Base-by-base conservation (phyloP, 2,329 filamentous ascomycete species). In the Myriosclerotinia duriaeana region DNA sequence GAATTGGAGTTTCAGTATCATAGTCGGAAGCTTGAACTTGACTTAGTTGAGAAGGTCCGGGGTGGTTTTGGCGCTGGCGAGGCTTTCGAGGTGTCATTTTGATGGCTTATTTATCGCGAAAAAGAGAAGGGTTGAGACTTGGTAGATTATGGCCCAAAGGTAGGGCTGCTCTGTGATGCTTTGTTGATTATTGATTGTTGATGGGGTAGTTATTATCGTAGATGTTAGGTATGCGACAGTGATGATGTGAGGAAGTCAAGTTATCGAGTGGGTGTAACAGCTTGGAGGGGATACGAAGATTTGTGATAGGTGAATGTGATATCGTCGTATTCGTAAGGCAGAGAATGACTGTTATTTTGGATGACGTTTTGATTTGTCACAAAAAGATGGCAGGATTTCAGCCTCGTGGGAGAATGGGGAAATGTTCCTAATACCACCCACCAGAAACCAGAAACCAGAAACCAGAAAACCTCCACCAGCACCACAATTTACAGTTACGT, bases 21-120 rank as follows among this genome's bases (percentile, higher is more conserved):
- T 79, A 85, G 80, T 80, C 84, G 71, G 81, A 85, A 62, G 79
- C 82, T 74, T 79, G 84, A 46, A 77, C 44, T 53, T 68, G 67
- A n/a, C 64, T 46, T 22, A 67, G 56, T 26, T 66, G 68, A 40
- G 72, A 77, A n/a, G 69, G 80, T 69, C 73, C 78, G 3, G 68
- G 56, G 48, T 61, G 63, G 67, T 73, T 78, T 67, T 71, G 79
- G 72, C 68, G 74, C 52, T 73, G 73, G 53, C 76, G 75, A 50
- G 73, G 71, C 65, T 77, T 78, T 69, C 76, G 78, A n/a, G 76
- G 77, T 67, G 77, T 78, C 78, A 79, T 79, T 55, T 42, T 71
- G 50, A 61, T 36, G 30, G 12, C 1, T 22, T 48, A 12, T 2
- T 52, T 26, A 59, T 9, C 40, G 62, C 22, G 42, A 40, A n/a